Evolutionary conservation across 1,139 yeast genomes (phyloP), one percentile per base, ranked within the genome.

Genomic region (Candida buenavistaensis): DNA sequence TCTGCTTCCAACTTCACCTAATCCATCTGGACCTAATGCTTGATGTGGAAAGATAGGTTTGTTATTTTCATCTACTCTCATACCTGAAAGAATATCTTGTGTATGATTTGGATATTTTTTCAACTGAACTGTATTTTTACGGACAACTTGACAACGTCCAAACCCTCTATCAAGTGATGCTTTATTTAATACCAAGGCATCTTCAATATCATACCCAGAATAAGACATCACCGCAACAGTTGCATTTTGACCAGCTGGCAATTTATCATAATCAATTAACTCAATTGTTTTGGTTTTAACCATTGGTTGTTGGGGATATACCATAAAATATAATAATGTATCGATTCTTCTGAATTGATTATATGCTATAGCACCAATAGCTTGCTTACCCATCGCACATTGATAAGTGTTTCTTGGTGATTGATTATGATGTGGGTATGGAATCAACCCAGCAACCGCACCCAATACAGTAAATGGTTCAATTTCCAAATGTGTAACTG

Each of bases 301-400:
- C 97, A 92, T 87, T 1, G 99, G 99, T 57, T 90, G 97, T 62
- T 92, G 97, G 6, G 99, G 99, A 57, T 94, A 92, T 12, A 90
- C 96, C 96, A 92, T 87, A 49, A 92, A 72, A 57, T 92, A 92
- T 46, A 94, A 69, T 51, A 92, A 67, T 1, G 99, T 94, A 56
- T 92, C 99, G 49, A 92, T 92, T 62, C 99, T 80, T 57, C 89
- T 78, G 65, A 92, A 86, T 63, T 92, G 98, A 61, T 92, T 92
- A 61, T 92, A 92, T 17, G 95, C 97, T 63, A 94, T 94, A 6
- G 97, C 97, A 47, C 99, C 99, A 62, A 92, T 92, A 14, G 98
- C 98, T 68, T 92, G 99, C 69, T 92, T 92, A 80, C 98, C 98
- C 98, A 92, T 92, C 59, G 98, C 98, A 77, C 97, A 92, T 68